A percentile compares a stretch with the other conserved stretches of the same genome.
Conservation (phyloP, 2,329 filamentous ascomycete genomes). For the Akanthomyces lecanii region DNA sequence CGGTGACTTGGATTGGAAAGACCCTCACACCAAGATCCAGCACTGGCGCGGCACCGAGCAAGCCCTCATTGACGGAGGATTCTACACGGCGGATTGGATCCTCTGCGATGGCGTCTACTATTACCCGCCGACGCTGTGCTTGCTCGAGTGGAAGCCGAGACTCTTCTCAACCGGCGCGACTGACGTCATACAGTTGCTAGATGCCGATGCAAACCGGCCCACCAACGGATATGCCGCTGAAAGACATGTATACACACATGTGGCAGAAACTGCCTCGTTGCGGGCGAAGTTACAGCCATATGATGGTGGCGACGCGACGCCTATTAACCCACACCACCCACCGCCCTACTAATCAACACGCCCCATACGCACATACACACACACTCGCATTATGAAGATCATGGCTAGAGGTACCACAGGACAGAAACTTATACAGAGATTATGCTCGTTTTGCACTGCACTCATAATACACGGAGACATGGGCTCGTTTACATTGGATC, state of each 20-base stretch:
- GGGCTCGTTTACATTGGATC: neutral
- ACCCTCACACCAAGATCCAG: constrained; percentile 57
- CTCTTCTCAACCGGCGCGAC: constrained; percentile 17
- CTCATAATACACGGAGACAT: neutral
- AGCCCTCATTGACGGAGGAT: constrained; percentile 61
- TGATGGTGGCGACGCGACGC: neutral
- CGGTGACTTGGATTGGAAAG: constrained; percentile 76
- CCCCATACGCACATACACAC: neutral
- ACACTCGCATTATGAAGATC: neutral
- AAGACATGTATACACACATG: neutral
- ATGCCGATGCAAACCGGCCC: neutral
- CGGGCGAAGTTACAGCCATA: constrained; percentile 2
- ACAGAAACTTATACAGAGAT: neutral
- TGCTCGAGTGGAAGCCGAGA: constrained; percentile 28
- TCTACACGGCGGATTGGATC: constrained; percentile 53
- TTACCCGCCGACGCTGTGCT: constrained; percentile 33
- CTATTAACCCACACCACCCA: constrained; percentile 2
- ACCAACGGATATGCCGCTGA: neutral
- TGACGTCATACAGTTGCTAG: constrained; percentile 22
- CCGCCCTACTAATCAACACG: neutral
- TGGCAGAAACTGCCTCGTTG: neutral
- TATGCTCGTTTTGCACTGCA: neutral
- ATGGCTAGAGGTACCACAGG: constrained; percentile 1
- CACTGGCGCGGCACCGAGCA: constrained; percentile 66
- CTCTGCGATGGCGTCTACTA: constrained; percentile 32